These are phyloP conservation scores for Chernovozyma sophiae-reginae DNA, from an alignment of 1,139 yeast genomes.

Conservation along the genomic window DNA sequence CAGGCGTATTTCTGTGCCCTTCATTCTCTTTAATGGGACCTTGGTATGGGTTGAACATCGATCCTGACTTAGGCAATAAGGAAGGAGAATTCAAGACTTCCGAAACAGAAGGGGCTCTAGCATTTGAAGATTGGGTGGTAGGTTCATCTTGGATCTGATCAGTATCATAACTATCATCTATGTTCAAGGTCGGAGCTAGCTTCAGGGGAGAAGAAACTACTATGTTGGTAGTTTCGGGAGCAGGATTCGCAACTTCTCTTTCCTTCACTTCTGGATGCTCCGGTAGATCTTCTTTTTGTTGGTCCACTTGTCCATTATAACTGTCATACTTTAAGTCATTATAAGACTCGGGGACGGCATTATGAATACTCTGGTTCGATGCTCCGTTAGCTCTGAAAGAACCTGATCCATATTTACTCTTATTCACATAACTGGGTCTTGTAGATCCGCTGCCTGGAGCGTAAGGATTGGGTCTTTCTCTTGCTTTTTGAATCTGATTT, in stretches of 20 bases:
- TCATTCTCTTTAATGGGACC: conserved; percentile 8
- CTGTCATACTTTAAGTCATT: too few relatives aligned
- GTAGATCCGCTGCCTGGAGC: conserved; percentile 28
- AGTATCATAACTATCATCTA: conserved; percentile 31
- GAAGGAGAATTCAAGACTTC: not conserved
- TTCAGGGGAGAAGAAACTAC: conserved; percentile 5
- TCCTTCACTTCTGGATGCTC: too few relatives aligned
- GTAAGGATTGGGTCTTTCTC: conserved; percentile 31
- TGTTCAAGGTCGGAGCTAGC: conserved; percentile 10
- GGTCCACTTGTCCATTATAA: too few relatives aligned
- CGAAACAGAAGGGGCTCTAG: not conserved
- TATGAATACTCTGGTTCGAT: too few relatives aligned
- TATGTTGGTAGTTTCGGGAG: too few relatives aligned
- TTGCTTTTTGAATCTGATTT: not conserved
- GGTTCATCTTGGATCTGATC: conserved; percentile 3
- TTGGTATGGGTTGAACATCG: conserved; percentile 28
- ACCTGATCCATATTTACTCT: conserved; percentile 29
- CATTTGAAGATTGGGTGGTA: not conserved
- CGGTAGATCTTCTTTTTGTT: too few relatives aligned
- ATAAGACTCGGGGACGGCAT: too few relatives aligned
- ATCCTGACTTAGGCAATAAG: conserved; percentile 11
- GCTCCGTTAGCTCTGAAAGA: conserved; percentile 3
- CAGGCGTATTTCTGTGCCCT: conserved; percentile 18
- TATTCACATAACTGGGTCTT: conserved; percentile 12
- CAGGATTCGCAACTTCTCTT: too few relatives aligned